Percentiles rank a stretch among this genome's conserved stretches.
Conservation (phyloP, 352 stramenopile genomes). For the Pythium inflatum region DNA sequence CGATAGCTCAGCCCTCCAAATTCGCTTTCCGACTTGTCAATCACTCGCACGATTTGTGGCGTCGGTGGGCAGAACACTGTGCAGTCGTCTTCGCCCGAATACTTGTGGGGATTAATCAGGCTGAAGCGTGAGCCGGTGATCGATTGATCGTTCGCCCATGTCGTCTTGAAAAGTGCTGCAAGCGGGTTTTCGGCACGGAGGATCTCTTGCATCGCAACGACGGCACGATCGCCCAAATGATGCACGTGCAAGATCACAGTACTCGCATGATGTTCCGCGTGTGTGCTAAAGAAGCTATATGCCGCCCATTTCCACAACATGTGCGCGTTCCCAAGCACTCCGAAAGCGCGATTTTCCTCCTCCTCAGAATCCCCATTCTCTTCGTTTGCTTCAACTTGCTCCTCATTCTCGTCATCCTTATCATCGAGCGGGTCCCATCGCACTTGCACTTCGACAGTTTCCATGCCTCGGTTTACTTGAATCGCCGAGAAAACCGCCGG, state of each 20-base stretch:
- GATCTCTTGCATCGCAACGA: background rate
- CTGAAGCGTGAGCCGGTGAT: background rate
- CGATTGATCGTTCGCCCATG: background rate
- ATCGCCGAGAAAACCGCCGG: background rate
- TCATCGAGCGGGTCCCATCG: background rate
- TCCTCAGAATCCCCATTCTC: too few species aligned
- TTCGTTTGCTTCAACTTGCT: background rate
- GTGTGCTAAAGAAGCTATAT: background rate
- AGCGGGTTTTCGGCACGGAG: background rate
- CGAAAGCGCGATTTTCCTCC: too few species aligned
- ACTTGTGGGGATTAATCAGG: background rate
- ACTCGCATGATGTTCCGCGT: too few species aligned
- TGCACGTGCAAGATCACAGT: too few species aligned
- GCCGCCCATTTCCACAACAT: background rate
- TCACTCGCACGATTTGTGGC: background rate
- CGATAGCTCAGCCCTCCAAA: background rate
- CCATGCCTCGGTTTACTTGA: background rate
- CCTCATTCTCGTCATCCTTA: background rate
- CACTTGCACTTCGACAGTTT: background rate
- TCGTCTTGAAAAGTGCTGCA: background rate
- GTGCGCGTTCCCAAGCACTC: too few species aligned
- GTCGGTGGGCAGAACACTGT: background rate
- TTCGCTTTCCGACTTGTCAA: background rate
- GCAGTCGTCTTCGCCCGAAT: background rate
- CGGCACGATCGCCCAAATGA: too few species aligned